Percentiles rank a stretch among this genome's conserved stretches.
These are phyloP conservation scores for Wickerhamomyces sp. DNA, from an alignment of 1,139 yeast genomes.

Conservation along the genomic window DNA sequence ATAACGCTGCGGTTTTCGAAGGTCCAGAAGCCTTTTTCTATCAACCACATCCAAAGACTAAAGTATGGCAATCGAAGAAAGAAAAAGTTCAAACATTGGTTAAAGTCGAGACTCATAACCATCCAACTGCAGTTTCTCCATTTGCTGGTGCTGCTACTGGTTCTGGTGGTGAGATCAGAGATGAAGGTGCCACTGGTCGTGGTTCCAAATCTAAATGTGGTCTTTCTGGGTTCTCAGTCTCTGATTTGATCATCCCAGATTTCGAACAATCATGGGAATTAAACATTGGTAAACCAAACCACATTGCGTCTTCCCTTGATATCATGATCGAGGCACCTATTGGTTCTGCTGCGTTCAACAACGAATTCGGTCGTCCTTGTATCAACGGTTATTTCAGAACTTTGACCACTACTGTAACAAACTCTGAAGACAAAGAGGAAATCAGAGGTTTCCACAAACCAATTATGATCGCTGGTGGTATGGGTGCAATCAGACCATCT, in stretches of 20 bases:
- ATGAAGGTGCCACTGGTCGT: slow-evolving; percentile 99
- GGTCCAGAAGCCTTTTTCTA: slow-evolving; percentile 61
- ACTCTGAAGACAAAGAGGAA: slow-evolving; percentile 59
- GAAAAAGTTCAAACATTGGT: slow-evolving; percentile 87
- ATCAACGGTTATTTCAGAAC: slow-evolving; percentile 97
- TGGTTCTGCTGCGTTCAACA: slow-evolving; percentile 97
- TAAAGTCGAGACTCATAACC: slow-evolving; percentile 98
- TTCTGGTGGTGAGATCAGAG: slow-evolving; percentile 99
- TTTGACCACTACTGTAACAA: slow-evolving; percentile 70
- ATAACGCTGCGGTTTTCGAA: slow-evolving; percentile 93
- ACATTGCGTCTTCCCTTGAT: slow-evolving; percentile 88
- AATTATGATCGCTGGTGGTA: slow-evolving; percentile 98
- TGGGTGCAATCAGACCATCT: slow-evolving; percentile 93
- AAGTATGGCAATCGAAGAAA: slow-evolving; percentile 66
- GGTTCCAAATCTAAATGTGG: slow-evolving; percentile 98
- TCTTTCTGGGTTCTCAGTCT: slow-evolving; percentile 85
- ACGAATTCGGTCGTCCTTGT: slow-evolving; percentile 98
- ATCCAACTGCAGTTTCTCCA: slow-evolving; percentile 98
- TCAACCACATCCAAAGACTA: slow-evolving; percentile 70
- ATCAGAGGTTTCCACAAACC: slow-evolving; percentile 98
- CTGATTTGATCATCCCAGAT: slow-evolving; percentile 84
- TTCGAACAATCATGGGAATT: slow-evolving; percentile 94
- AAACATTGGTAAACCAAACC: slow-evolving; percentile 81
- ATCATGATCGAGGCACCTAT: slow-evolving; percentile 97
- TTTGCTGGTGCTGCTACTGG: slow-evolving; percentile 99